Evolutionary conservation across 2,329 filamentous ascomycete species (phyloP).

Genomic region (Colletotrichum sublineola): DNA sequence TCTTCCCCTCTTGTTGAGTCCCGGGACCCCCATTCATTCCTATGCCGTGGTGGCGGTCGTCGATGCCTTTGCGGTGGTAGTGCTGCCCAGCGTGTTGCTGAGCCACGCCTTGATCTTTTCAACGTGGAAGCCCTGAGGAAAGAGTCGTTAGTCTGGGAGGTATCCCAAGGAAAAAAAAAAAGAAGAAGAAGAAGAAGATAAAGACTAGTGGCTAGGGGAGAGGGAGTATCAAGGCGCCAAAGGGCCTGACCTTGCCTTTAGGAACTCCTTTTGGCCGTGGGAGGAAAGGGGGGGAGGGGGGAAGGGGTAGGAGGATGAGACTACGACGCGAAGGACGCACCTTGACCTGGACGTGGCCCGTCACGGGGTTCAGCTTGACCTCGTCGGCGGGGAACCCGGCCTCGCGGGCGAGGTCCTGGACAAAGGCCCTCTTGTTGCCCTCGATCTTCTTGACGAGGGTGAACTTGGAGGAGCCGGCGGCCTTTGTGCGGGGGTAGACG

Average conservation of each 20-base stretch:
- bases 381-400: slow-evolving; percentile 69
- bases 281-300: too few relatives aligned
- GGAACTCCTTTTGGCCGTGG: neutral
- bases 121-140: slow-evolving; percentile 30
- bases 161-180: neutral
- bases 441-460: slow-evolving; percentile 85
- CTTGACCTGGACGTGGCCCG: slow-evolving; percentile 81
- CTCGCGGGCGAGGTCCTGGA: slow-evolving; percentile 71
- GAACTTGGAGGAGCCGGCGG: slow-evolving; percentile 80
- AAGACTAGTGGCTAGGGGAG: too few relatives aligned
- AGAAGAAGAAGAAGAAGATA: too few relatives aligned
- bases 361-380: slow-evolving; percentile 70
- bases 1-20: neutral
- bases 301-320: too few relatives aligned
- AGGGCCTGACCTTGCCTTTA: neutral
- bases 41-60: neutral
- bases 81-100: neutral
- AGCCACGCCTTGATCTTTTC: slow-evolving; percentile 36
- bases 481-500: slow-evolving; percentile 81
- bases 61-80: neutral
- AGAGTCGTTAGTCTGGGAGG: neutral
- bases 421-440: slow-evolving; percentile 76
- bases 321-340: slow-evolving; percentile 58
- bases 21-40: neutral
- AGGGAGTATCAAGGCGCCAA: neutral